phyloP scores from a whole-genome alignment of 2,329 filamentous ascomycete species.

The Aspergillus pseudonomiae region DNA sequence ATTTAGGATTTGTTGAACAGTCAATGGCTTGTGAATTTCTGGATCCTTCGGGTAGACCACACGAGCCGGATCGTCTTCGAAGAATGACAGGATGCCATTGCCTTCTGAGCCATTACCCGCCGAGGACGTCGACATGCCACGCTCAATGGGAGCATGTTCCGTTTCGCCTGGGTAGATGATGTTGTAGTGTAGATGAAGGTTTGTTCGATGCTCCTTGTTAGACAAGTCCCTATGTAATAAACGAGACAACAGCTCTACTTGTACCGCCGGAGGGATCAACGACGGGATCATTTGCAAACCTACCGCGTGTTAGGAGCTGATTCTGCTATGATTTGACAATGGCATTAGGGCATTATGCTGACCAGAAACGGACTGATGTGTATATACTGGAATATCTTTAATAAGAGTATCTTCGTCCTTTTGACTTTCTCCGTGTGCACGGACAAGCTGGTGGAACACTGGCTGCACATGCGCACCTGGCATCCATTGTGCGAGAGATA shows the following conservation, averaged over 20 bases:
- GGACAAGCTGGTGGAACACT: slow-evolving; percentile 37
- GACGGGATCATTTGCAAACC: slow-evolving; percentile 78
- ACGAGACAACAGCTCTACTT: slow-evolving; percentile 69
- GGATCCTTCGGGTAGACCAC: slow-evolving; percentile 66
- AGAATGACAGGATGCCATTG: slow-evolving; percentile 48
- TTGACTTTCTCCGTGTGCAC: slow-evolving; percentile 11
- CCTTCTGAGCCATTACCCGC: slow-evolving; percentile 36
- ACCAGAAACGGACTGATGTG: slow-evolving; percentile 42
- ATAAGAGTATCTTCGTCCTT: slow-evolving; percentile 19
- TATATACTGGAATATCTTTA: slow-evolving; percentile 39
- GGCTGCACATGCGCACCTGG: slow-evolving; percentile 30
- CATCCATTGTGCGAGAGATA: slow-evolving; percentile 35
- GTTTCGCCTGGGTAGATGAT: slow-evolving; percentile 60
- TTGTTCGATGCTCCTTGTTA: slow-evolving; percentile 76
- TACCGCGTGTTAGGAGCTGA: slow-evolving; percentile 44
- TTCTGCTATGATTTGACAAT: slow-evolving; percentile 5
- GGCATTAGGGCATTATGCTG: slow-evolving; percentile 20
- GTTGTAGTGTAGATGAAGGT: slow-evolving; percentile 82
- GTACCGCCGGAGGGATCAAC: slow-evolving; percentile 70
- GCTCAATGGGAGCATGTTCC: slow-evolving; percentile 1
- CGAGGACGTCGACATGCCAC: slow-evolving; percentile 43
- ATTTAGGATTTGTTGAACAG: slow-evolving; percentile 69
- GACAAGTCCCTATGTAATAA: slow-evolving; percentile 79
- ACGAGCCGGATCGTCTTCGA: slow-evolving; percentile 52
- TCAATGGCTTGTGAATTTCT: slow-evolving; percentile 72